A percentile compares a stretch with the other conserved stretches of the same genome.
Conservation (phyloP, 1,284 basidiomycete genomes). For the Ustilago loliicola region DNA sequence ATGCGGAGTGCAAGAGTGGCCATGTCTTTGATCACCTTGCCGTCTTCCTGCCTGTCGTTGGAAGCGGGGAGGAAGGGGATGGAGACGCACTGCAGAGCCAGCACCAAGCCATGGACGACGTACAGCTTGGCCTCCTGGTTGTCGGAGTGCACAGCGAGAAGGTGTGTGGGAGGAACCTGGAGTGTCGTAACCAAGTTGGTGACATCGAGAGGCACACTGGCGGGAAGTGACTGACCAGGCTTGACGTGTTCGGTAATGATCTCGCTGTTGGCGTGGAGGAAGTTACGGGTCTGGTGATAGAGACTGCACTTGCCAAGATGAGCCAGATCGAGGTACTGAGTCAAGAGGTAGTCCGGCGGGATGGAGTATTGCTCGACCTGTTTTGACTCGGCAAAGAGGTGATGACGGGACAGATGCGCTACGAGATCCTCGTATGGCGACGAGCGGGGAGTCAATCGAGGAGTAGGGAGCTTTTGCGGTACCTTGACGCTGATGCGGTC, state of each 20-base stretch:
- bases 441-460: slow-evolving; percentile 30
- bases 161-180: slow-evolving; percentile 37
- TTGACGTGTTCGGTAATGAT: slow-evolving; percentile 6
- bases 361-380: slow-evolving; percentile 24
- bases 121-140: slow-evolving; percentile 33
- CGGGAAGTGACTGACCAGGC: slow-evolving; percentile 28
- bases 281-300: slow-evolving; percentile 44
- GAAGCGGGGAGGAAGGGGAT: slow-evolving; percentile 39
- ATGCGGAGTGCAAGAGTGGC: slow-evolving; percentile 35
- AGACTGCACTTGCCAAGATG: slow-evolving; percentile 35
- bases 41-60: slow-evolving; percentile 10
- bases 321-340: slow-evolving; percentile 32
- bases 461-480: slow-evolving; percentile 42
- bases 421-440: slow-evolving; percentile 48
- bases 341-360: slow-evolving; percentile 39
- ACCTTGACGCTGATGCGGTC: slow-evolving; percentile 40
- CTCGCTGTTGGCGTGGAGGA: slow-evolving; percentile 30
- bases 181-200: slow-evolving; percentile 11
- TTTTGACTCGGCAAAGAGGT: slow-evolving; percentile 33
- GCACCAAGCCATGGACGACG: slow-evolving; percentile 34
- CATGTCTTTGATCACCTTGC: slow-evolving; percentile 17
- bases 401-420: slow-evolving; percentile 41
- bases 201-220: slow-evolving; percentile 28
- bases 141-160: slow-evolving; percentile 44
- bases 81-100: slow-evolving; percentile 53